phyloP scores from a whole-genome alignment of 345 rosid species.

The Populus tremula region DNA sequence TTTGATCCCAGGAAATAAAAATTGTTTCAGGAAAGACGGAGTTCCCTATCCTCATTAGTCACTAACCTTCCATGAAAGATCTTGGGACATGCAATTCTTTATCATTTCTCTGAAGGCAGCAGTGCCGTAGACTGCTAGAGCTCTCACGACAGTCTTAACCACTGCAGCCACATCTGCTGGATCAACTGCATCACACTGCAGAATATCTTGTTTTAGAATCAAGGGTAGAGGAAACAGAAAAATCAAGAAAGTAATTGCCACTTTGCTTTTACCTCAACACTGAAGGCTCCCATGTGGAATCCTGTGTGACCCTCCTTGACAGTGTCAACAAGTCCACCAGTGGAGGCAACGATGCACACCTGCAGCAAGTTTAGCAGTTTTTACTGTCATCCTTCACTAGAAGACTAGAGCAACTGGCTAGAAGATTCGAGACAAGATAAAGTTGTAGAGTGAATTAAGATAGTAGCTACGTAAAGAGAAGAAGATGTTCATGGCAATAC shows the following conservation, averaged over 20 bases:
- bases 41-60: neutral
- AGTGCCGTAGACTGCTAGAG: conserved; percentile 56
- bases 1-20: neutral
- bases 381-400: neutral
- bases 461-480: neutral
- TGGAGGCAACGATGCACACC: conserved; percentile 86
- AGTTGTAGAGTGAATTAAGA: neutral
- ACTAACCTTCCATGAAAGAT: conserved; percentile 95
- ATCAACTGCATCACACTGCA: conserved; percentile 78
- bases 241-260: neutral
- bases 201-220: conserved; percentile 2
- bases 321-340: conserved; percentile 95
- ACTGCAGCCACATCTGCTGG: conserved; percentile 70
- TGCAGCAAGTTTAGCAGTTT: conserved; percentile 9
- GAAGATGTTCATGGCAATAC: conserved; percentile 21
- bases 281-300: conserved; percentile 84
- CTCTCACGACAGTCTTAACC: conserved; percentile 54
- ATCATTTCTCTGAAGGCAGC: conserved; percentile 68
- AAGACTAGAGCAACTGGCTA: neutral
- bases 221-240: neutral
- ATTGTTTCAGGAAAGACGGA: neutral
- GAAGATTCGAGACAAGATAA: neutral
- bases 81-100: conserved; percentile 83
- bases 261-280: conserved; percentile 53
- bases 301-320: conserved; percentile 90